phyloP scores from a whole-genome alignment of 495 filamentous ascomycete species.

The Penicillium argentinense region DNA sequence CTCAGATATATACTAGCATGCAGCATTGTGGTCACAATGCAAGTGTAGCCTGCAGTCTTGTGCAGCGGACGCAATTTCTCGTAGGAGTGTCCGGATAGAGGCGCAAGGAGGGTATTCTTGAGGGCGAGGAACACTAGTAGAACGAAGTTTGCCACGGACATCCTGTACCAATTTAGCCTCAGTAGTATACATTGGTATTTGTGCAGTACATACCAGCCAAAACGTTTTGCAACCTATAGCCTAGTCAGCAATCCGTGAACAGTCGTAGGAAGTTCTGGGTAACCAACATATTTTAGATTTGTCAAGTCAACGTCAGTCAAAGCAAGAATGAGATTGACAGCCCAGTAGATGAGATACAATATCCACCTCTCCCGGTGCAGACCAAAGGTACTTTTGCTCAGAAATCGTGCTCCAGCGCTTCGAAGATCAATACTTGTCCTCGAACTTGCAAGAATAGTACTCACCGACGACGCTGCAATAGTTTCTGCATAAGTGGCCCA shows the following conservation, averaged over 20 bases:
- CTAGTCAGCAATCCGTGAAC: no score
- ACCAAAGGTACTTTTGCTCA: conserved; percentile 1
- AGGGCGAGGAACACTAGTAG: conserved; percentile 59
- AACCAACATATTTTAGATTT: conserved; percentile 4
- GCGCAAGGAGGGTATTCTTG: conserved; percentile 59
- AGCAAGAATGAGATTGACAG: conserved; percentile 48
- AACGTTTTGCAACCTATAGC: conserved; percentile 14
- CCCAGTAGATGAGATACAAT: conserved; percentile 32
- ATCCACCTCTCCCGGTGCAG: not conserved
- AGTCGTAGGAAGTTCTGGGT: not conserved
- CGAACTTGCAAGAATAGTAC: not conserved
- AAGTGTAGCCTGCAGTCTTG: conserved; percentile 56
- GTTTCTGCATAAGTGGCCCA: not conserved
- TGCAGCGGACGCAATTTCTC: conserved; percentile 61
- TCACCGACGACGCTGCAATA: conserved; percentile 1
- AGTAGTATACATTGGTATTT: not conserved
- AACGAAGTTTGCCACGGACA: conserved; percentile 51
- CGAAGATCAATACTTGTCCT: not conserved
- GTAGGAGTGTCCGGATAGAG: conserved; percentile 58
- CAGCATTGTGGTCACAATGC: conserved; percentile 41
- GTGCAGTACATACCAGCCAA: conserved; percentile 12
- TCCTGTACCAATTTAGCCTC: conserved; percentile 37
- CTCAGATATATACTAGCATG: conserved; percentile 46
- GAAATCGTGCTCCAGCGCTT: not conserved
- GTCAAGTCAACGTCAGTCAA: conserved; percentile 32